Conservation (phyloP, 2,329 filamentous ascomycete genomes). For the Metarhizium album region DNA sequence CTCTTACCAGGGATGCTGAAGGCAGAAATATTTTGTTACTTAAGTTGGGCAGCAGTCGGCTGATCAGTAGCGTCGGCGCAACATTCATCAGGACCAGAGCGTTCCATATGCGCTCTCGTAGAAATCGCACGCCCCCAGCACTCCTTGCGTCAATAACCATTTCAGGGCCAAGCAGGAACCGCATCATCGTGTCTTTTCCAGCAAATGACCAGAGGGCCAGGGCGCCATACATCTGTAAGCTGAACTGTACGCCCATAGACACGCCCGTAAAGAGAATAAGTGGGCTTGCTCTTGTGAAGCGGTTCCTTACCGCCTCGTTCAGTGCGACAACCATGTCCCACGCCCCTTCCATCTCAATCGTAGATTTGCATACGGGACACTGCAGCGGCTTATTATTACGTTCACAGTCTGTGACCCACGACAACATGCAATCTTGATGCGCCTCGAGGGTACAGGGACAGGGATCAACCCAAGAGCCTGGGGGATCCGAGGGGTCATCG, state of each 20-base stretch:
- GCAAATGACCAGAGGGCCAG: slow-evolving; percentile 41
- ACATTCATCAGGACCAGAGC: slow-evolving; percentile 31
- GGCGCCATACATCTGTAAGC: slow-evolving; percentile 42
- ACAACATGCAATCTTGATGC: slow-evolving; percentile 79
- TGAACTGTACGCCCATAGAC: slow-evolving; percentile 36
- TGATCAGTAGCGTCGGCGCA: slow-evolving; percentile 34
- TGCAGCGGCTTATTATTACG: slow-evolving; percentile 52
- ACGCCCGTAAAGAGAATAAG: slow-evolving; percentile 55
- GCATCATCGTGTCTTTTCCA: slow-evolving; percentile 32
- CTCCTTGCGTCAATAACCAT: slow-evolving; percentile 17
- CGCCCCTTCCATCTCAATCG: slow-evolving; percentile 66
- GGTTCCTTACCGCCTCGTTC: slow-evolving; percentile 46
- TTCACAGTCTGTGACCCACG: slow-evolving; percentile 90
- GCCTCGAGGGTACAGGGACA: slow-evolving; percentile 86
- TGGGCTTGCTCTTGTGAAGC: slow-evolving; percentile 44
- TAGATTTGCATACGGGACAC: slow-evolving; percentile 83
- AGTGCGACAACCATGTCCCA: slow-evolving; percentile 61
- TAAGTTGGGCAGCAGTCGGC: slow-evolving; percentile 32
- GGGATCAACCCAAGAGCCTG: slow-evolving; percentile 65
- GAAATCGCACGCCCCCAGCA: slow-evolving; percentile 13
- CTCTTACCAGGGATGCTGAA: slow-evolving; percentile 29
- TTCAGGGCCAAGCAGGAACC: slow-evolving; percentile 30
- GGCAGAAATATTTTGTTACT: slow-evolving; percentile 32
- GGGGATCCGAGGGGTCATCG: slow-evolving; percentile 36
- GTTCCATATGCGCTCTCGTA: slow-evolving; percentile 21